Evolutionary conservation across 2,329 filamentous ascomycete species (phyloP).

Genomic region (Trichoderma asperellum): DNA sequence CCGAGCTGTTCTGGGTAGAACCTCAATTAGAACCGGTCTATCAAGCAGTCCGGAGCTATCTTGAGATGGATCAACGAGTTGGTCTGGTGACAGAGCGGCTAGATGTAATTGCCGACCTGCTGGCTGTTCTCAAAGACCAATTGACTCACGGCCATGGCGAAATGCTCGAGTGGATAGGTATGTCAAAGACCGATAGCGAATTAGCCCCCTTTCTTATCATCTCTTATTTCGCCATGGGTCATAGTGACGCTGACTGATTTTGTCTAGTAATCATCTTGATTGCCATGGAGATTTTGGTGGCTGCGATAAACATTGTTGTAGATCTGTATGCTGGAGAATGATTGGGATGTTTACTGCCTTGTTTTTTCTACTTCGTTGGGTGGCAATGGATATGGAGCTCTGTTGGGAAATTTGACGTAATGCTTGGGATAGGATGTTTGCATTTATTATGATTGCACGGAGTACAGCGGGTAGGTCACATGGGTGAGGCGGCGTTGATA

Average conservation of each 20-base stretch:
- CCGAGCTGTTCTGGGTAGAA: conserved; percentile 98
- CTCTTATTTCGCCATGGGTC: background rate
- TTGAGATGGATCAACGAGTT: conserved; percentile 98
- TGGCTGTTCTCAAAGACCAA: conserved; percentile 94
- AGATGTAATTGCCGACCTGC: conserved; percentile 83
- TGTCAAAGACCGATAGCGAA: conserved; percentile 39
- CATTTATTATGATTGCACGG: conserved; percentile 1
- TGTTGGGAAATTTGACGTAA: background rate
- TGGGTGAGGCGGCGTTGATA: background rate
- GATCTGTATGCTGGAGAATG: conserved; percentile 71
- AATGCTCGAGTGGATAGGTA: conserved; percentile 88
- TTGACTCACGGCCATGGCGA: conserved; percentile 90
- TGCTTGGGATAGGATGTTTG: background rate
- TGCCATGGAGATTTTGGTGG: conserved; percentile 91
- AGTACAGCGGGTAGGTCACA: background rate
- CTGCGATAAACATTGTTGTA: conserved; percentile 91
- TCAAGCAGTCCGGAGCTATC: conserved; percentile 89
- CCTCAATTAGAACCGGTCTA: conserved; percentile 96
- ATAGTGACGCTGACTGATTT: conserved; percentile 29
- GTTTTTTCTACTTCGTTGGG: background rate
- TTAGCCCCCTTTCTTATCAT: background rate
- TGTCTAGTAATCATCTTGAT: conserved; percentile 90
- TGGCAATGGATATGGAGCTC: background rate
- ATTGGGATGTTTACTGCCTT: background rate
- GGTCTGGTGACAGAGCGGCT: conserved; percentile 85